A percentile compares a stretch with the other conserved stretches of the same genome.
Conservation (phyloP, 345 rosid genomes). For the Gynandropsis gynandra region DNA sequence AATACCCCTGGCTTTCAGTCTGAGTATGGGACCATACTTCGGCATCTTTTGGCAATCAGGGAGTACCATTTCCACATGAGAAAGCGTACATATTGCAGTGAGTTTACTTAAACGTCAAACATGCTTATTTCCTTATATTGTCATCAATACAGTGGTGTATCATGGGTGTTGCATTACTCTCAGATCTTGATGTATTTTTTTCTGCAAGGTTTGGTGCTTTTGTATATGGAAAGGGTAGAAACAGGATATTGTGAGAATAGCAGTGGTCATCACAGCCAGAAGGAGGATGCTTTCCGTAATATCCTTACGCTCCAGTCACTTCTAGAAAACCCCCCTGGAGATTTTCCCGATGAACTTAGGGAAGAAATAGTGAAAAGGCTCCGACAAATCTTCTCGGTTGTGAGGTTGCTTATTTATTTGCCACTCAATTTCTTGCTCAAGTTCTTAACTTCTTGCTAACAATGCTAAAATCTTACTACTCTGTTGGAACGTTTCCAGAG, state of each 20-base stretch:
- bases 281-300: constrained; percentile 69
- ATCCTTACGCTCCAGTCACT: constrained; percentile 69
- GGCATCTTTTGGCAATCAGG: constrained; percentile 56
- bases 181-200: constrained; percentile 16
- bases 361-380: constrained; percentile 58
- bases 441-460: constrained; percentile 15
- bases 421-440: constrained; percentile 19
- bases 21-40: constrained; percentile 74
- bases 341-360: constrained; percentile 59
- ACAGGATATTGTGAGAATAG: constrained; percentile 39
- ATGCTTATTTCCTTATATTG: constrained; percentile 9
- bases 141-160: constrained; percentile 13
- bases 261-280: constrained; percentile 44
- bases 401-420: constrained; percentile 40
- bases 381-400: constrained; percentile 52
- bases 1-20: constrained; percentile 72
- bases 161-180: constrained; percentile 13
- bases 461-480: constrained; percentile 16
- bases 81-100: constrained; percentile 56
- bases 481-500: constrained; percentile 42
- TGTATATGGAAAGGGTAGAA: constrained; percentile 70
- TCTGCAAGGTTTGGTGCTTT: constrained; percentile 53
- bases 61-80: constrained; percentile 77
- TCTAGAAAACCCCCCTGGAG: constrained; percentile 83
- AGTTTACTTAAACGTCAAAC: constrained; percentile 29